These are phyloP conservation scores for Glarea lozoyensis DNA, from an alignment of 495 filamentous ascomycete genomes.

Conservation along the genomic window DNA sequence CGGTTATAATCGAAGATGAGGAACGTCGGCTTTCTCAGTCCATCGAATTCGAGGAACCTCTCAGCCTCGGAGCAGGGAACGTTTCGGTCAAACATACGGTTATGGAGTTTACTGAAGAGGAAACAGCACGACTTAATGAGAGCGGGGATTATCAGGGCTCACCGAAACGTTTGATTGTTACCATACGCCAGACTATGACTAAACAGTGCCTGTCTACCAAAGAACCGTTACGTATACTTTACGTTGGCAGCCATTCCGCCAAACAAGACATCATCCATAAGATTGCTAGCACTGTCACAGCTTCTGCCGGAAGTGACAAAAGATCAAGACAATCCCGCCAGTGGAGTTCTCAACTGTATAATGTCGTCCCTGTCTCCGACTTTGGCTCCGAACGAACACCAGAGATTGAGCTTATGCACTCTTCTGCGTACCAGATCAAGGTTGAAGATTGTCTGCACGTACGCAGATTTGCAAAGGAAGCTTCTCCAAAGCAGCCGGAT, in stretches of 20 bases:
- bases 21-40: slow-evolving; percentile 26
- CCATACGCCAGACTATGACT: slow-evolving; percentile 66
- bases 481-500: slow-evolving; percentile 17
- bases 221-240: slow-evolving; percentile 61
- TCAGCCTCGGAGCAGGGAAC: slow-evolving; percentile 37
- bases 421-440: slow-evolving; percentile 55
- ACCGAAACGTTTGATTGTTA: slow-evolving; percentile 39
- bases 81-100: slow-evolving; percentile 58
- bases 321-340: slow-evolving; percentile 20
- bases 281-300: slow-evolving; percentile 54
- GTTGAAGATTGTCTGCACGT: slow-evolving; percentile 64
- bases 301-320: slow-evolving; percentile 24
- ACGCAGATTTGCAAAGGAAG: slow-evolving; percentile 30
- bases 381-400: slow-evolving; percentile 57
- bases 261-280: slow-evolving; percentile 68
- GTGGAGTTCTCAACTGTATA: slow-evolving; percentile 47
- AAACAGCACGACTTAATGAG: slow-evolving; percentile 38
- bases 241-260: slow-evolving; percentile 52
- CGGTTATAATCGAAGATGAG: slow-evolving; percentile 24
- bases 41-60: slow-evolving; percentile 56
- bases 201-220: slow-evolving; percentile 50
- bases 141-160: slow-evolving; percentile 25
- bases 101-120: slow-evolving; percentile 42
- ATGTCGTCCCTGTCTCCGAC: slow-evolving; percentile 63
- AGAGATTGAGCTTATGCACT: slow-evolving; percentile 67